Evolutionary conservation across 2,329 filamentous ascomycete genomes (phyloP).

Genomic region (Calonectria pteridis): DNA sequence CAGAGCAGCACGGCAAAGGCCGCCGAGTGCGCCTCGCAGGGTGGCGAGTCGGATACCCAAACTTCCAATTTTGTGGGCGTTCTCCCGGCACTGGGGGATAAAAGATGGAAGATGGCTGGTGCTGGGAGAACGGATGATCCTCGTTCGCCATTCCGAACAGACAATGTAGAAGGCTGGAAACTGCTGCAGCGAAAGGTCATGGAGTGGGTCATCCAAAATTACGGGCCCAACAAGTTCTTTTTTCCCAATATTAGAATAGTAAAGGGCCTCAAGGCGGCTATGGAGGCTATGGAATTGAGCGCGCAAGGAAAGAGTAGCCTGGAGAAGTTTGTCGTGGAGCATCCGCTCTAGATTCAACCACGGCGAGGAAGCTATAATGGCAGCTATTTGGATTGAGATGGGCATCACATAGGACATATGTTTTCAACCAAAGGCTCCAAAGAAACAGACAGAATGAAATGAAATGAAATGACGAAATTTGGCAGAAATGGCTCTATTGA

Average conservation of each 20-base stretch:
- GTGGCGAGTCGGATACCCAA: neutral
- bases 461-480: neutral
- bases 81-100: neutral
- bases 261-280: neutral
- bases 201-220: neutral
- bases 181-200: neutral
- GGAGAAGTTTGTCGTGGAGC: neutral
- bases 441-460: neutral
- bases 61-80: neutral
- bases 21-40: neutral
- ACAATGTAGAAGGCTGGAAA: neutral
- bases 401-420: neutral
- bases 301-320: neutral
- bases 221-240: neutral
- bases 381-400: neutral
- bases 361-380: neutral
- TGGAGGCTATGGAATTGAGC: neutral
- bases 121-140: neutral
- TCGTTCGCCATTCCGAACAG: neutral
- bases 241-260: neutral
- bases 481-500: neutral
- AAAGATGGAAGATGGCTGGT: neutral
- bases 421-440: neutral
- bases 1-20: neutral
- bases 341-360: neutral